A percentile compares a stretch with the other conserved stretches of the same genome.
These are phyloP conservation scores for Waltergamsia citrina DNA, from an alignment of 2,329 filamentous ascomycete species.

Conservation along the genomic window DNA sequence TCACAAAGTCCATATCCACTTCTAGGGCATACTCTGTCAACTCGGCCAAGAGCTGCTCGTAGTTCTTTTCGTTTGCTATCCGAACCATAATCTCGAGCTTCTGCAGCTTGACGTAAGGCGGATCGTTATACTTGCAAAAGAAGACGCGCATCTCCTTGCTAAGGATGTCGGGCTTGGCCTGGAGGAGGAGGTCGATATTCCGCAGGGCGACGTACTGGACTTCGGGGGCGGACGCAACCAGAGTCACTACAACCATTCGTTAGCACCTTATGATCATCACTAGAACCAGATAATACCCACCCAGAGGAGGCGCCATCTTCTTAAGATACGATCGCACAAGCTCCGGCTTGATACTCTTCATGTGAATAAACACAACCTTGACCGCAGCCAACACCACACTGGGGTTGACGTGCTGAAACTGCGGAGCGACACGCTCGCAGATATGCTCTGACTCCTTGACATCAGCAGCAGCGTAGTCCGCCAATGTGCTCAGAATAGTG, in stretches of 20 bases:
- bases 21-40: conserved; percentile 96
- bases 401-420: conserved; percentile 97
- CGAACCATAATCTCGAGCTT: conserved; percentile 99
- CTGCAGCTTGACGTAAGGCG: conserved; percentile 92
- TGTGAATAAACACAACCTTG: conserved; percentile 95
- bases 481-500: conserved; percentile 81
- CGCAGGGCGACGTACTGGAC: conserved; percentile 95
- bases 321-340: conserved; percentile 79
- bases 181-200: conserved; percentile 91
- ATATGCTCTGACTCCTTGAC: conserved; percentile 97
- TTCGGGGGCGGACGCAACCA: conserved; percentile 91
- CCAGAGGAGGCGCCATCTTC: conserved; percentile 96
- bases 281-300: conserved; percentile 35
- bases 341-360: conserved; percentile 74
- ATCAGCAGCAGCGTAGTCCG: conserved; percentile 79
- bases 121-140: conserved; percentile 99
- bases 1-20: conserved; percentile 98
- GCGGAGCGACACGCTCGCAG: conserved; percentile 88
- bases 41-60: conserved; percentile 87
- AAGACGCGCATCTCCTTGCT: conserved; percentile 97
- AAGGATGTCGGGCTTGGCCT: conserved; percentile 92
- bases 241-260: conserved; percentile 54
- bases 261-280: conserved; percentile 1
- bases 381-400: conserved; percentile 96
- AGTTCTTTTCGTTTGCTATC: conserved; percentile 95